Evolutionary conservation across 108 stramenopile genomes (phyloP).

Genomic region (Nitzschia putrida): DNA sequence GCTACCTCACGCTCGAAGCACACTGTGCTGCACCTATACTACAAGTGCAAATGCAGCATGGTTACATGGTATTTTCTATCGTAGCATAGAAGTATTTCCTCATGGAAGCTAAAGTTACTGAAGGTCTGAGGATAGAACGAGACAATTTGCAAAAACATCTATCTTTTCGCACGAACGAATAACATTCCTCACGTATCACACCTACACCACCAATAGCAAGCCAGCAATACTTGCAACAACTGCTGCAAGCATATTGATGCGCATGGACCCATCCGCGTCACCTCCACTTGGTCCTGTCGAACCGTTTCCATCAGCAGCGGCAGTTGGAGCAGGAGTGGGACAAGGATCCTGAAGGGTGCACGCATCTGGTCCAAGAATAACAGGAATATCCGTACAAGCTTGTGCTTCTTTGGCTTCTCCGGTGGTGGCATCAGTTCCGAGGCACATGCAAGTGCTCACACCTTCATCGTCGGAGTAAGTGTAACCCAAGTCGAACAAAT

Average conservation of each 20-base stretch:
- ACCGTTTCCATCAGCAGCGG: not conserved
- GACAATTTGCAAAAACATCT: too few species aligned
- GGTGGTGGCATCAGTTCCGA: not conserved
- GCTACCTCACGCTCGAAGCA: too few species aligned
- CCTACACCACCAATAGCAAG: not conserved
- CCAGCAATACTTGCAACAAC: not conserved
- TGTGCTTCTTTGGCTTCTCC: not conserved
- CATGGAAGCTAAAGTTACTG: too few species aligned
- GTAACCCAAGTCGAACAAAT: constrained; percentile 16
- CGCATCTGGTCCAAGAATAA: constrained; percentile 8
- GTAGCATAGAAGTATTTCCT: too few species aligned
- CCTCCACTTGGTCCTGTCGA: too few species aligned
- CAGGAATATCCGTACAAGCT: constrained; percentile 19
- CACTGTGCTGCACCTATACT: too few species aligned
- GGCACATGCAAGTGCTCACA: constrained; percentile 3
- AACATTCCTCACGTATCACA: not conserved
- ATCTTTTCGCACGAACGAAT: too few species aligned
- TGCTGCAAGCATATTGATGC: not conserved
- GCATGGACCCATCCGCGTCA: too few species aligned
- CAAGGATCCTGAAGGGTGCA: constrained; percentile 14
- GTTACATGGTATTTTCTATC: too few species aligned
- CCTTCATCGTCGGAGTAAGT: constrained; percentile 2
- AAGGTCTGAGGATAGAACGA: too few species aligned
- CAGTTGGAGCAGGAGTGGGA: constrained; percentile 8
- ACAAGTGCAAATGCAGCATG: too few species aligned